Percentiles rank a stretch among this genome's conserved stretches.
phyloP scores from a whole-genome alignment of 495 filamentous ascomycete species.

The Penicillium canescens region DNA sequence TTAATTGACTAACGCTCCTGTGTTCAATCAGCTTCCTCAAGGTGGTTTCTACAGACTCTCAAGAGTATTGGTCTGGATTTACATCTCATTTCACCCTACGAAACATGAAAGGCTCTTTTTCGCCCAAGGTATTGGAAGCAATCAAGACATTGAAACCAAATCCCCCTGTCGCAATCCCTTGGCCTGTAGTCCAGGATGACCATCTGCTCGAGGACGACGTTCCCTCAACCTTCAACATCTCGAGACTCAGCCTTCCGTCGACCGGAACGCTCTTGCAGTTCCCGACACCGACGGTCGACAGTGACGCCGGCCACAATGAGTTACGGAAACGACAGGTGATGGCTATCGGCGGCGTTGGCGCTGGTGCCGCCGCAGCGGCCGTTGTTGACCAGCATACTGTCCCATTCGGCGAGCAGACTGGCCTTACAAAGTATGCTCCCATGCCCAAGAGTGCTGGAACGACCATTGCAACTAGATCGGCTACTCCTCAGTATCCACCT shows the following conservation, averaged over 20 bases:
- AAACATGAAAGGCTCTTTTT: constrained; percentile 67
- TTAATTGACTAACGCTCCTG: constrained; percentile 6
- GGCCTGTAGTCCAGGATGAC: constrained; percentile 2
- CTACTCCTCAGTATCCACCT: constrained; percentile 60
- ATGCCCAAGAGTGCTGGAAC: constrained; percentile 68
- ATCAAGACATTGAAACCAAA: constrained; percentile 37
- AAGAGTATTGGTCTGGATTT: constrained; percentile 46
- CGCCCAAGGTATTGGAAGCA: constrained; percentile 40
- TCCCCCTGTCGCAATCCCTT: constrained; percentile 44
- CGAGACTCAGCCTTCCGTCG: background rate
- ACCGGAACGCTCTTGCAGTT: constrained; percentile 10
- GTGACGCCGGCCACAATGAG: constrained; percentile 19
- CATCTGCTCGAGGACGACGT: constrained; percentile 14
- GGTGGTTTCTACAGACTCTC: constrained; percentile 54
- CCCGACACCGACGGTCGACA: constrained; percentile 12
- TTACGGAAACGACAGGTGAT: constrained; percentile 32
- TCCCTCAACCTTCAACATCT: constrained; percentile 7
- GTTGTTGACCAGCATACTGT: constrained; percentile 42
- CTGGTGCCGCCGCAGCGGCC: background rate
- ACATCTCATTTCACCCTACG: constrained; percentile 68
- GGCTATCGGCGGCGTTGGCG: background rate
- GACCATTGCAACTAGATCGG: constrained; percentile 59
- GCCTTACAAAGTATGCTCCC: constrained; percentile 67
- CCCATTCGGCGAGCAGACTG: constrained; percentile 63
- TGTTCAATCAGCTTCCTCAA: constrained; percentile 58